phyloP scores from a whole-genome alignment of 2,329 filamentous ascomycete genomes.

The Cladobotryum mycophilum region DNA sequence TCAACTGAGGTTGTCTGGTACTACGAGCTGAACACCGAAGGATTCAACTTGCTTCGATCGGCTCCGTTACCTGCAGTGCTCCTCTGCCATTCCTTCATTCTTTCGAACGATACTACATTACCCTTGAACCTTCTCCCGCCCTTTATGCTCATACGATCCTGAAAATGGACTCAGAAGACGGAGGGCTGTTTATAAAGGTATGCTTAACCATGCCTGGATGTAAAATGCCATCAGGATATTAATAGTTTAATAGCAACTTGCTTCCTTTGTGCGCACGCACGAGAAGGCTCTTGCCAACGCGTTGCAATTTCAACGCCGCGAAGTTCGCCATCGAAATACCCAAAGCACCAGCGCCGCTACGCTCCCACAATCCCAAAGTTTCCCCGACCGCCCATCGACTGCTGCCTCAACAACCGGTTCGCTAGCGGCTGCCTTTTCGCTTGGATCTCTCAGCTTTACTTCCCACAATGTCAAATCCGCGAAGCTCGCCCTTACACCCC shows the following conservation, averaged over 20 bases:
- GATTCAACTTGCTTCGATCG: neutral
- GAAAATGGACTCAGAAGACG: conserved; percentile 80
- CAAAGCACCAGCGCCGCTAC: conserved; percentile 56
- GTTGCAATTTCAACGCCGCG: conserved; percentile 70
- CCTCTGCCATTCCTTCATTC: conserved; percentile 6
- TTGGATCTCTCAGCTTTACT: conserved; percentile 77
- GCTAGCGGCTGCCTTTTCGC: conserved; percentile 78
- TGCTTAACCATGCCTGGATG: conserved; percentile 13
- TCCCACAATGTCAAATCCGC: conserved; percentile 82
- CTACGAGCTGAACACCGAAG: neutral
- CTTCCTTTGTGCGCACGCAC: conserved; percentile 92
- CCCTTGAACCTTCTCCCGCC: neutral
- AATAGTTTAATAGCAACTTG: conserved; percentile 66
- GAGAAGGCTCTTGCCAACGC: conserved; percentile 97
- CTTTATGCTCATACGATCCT: conserved; percentile 9
- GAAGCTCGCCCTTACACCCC: conserved; percentile 86
- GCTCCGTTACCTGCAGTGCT: conserved; percentile 1
- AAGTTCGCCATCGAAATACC: conserved; percentile 64
- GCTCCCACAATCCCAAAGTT: conserved; percentile 49
- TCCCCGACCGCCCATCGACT: conserved; percentile 57
- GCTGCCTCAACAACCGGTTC: conserved; percentile 65
- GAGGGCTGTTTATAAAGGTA: conserved; percentile 84
- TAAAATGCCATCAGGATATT: neutral
- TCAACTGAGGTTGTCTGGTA: neutral
- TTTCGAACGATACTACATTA: too few species aligned